Base-by-base conservation (phyloP, 192 early-diverging fungal species). In the Linnemannia zychae region DNA sequence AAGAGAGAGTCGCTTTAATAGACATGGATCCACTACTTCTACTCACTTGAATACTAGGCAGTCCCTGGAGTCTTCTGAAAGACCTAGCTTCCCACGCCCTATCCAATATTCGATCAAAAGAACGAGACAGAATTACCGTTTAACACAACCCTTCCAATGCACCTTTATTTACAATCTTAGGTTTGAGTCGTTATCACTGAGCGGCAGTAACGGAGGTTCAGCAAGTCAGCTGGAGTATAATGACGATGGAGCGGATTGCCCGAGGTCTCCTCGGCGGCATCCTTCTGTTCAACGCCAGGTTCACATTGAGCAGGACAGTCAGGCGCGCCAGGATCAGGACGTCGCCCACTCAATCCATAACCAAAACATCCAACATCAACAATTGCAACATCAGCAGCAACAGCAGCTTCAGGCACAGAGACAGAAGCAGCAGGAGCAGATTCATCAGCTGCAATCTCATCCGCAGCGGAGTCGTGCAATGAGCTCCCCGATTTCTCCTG, bases 101-200 rank as follows among this genome's bases (percentile, higher is more conserved):
- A 20, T n/a, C 4, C 57, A 15, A 13, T 31, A 28, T 13, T 63
- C 57, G 13, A 63, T 63, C 24, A 31, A 63, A 63, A 0, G 31
- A 13, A 15, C 0, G 28, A 53, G 28, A 15, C 57, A 15, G 28
- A 31, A 63, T 22, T 40, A 68, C 34, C 11, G 40, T 44, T 44
- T 44, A 68, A 40, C 4, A 68, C 33, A 24, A n/a, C 5, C 37
- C 22, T 17, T 38, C 31, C 18, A 18, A 3, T 63, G 9, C 28
- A n/a, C 17, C 46, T 31, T 67, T 16, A 28, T 17, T 24, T 38
- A n/a, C 20, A 7, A n/a, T 68, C 15, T 38, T 63, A 85, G 83
- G 38, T 85, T 85, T 40, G 48, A 85, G 63, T 85, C 83, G 12
- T 67, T 85, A 3, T 79, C 83, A 12, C 31, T 85, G 48, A 85